Conservation (phyloP, 2,329 filamentous ascomycete species). For the Lachnellula subtilissima region DNA sequence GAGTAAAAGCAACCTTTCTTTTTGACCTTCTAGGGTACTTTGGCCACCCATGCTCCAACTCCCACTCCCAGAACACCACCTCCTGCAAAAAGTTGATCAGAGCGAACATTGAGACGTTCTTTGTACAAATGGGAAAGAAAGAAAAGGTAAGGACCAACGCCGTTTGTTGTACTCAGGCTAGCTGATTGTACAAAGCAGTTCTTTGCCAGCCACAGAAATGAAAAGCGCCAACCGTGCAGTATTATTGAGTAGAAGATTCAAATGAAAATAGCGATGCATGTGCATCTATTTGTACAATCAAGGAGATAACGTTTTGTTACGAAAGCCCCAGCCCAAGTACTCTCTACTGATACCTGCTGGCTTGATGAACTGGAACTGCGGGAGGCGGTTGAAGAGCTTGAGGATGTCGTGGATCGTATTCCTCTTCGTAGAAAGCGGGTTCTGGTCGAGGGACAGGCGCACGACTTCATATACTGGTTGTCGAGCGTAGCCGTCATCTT, state of each 20-base stretch:
- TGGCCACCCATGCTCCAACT: conserved; percentile 4
- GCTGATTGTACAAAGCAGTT: background rate
- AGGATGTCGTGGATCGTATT: conserved; percentile 42
- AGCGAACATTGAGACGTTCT: background rate
- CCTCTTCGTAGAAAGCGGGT: conserved; percentile 34
- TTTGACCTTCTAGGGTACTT: conserved; percentile 14
- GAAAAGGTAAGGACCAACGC: background rate
- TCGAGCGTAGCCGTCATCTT: conserved; percentile 24
- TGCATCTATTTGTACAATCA: conserved; percentile 11
- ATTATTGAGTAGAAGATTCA: background rate
- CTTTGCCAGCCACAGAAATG: background rate
- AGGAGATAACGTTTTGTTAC: conserved; percentile 10
- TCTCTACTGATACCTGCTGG: conserved; percentile 24
- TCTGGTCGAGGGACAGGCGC: conserved; percentile 18
- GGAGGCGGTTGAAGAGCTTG: conserved; percentile 32
- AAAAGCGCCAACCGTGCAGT: background rate
- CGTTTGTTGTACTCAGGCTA: background rate
- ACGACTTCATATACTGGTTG: conserved; percentile 27
- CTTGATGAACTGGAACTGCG: conserved; percentile 18
- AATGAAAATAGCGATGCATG: conserved; percentile 2
- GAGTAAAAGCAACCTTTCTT: background rate
- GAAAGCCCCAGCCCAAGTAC: conserved; percentile 6
- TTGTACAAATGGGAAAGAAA: conserved; percentile 3
- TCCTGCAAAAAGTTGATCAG: background rate
- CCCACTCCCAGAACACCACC: background rate